phyloP scores from a whole-genome alignment of 139 green algal species.

The Tetradesmus lagerheimii region DNA sequence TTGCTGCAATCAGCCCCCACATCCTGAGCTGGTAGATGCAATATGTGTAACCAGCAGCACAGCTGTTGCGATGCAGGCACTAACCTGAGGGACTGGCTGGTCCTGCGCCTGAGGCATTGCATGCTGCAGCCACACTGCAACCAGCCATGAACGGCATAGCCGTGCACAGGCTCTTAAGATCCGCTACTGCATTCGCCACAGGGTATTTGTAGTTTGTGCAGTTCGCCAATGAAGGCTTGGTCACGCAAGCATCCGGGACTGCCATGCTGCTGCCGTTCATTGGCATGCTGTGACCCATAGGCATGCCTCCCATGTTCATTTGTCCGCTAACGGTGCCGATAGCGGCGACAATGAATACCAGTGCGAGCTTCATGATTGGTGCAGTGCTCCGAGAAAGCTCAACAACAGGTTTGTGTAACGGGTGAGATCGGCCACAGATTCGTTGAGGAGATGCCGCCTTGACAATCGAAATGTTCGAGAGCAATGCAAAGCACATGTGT shows the following conservation, averaged over 20 bases:
- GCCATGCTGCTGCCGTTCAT: not conserved
- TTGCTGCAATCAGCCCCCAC: too few species aligned
- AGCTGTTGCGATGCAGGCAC: not conserved
- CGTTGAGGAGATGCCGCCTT: too few species aligned
- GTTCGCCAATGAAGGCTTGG: slow-evolving; percentile 8
- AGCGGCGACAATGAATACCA: not conserved
- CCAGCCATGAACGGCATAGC: slow-evolving; percentile 44
- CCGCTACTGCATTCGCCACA: not conserved
- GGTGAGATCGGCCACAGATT: not conserved
- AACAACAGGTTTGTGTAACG: not conserved
- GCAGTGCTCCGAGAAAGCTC: not conserved
- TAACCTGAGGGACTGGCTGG: not conserved
- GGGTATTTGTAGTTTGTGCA: slow-evolving; percentile 20
- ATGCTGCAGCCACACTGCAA: not conserved
- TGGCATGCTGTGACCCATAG: not conserved
- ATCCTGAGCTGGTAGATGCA: too few species aligned
- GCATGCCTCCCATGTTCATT: not conserved
- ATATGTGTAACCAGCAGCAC: too few species aligned
- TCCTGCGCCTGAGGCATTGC: not conserved
- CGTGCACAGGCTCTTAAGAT: slow-evolving; percentile 19
- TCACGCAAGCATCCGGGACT: slow-evolving; percentile 5
- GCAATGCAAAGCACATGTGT: too few species aligned
- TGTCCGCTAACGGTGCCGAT: not conserved
- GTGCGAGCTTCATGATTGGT: not conserved
- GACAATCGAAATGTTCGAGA: too few species aligned